Conservation (phyloP, 345 rosid species). For the Microthlaspi erraticum region DNA sequence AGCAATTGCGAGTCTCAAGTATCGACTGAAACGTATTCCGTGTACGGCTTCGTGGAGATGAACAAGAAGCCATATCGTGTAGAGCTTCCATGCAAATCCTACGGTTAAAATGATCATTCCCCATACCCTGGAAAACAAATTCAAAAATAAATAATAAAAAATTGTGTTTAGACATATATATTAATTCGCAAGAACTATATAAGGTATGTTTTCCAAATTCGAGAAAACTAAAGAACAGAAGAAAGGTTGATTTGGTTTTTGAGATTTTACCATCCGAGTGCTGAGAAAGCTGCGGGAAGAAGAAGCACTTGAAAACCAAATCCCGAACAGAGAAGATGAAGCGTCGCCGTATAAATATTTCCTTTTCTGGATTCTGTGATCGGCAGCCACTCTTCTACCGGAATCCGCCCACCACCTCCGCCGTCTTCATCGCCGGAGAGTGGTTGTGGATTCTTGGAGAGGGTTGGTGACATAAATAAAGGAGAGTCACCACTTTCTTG, state of each 20-base stretch:
- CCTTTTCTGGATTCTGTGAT: conserved; percentile 92
- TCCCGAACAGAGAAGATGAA: conserved; percentile 87
- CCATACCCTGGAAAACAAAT: conserved; percentile 61
- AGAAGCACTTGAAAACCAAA: conserved; percentile 84
- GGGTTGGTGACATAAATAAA: conserved; percentile 36
- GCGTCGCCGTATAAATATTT: conserved; percentile 74
- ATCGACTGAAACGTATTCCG: conserved; percentile 74
- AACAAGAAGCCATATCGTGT: conserved; percentile 69
- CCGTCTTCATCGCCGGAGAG: conserved; percentile 33
- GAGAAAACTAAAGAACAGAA: background rate
- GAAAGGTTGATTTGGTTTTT: background rate
- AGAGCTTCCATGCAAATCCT: conserved; percentile 84
- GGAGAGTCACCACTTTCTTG: conserved; percentile 36
- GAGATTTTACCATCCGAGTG: conserved; percentile 78
- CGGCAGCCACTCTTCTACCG: conserved; percentile 70
- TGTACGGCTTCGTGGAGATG: conserved; percentile 77
- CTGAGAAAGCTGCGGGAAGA: conserved; percentile 85
- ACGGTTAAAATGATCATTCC: conserved; percentile 60
- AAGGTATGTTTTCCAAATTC: background rate
- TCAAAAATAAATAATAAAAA: background rate
- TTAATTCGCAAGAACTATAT: background rate
- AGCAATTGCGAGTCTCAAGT: conserved; percentile 58
- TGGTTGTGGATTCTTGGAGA: conserved; percentile 27
- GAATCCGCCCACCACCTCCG: conserved; percentile 25
- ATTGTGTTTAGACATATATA: background rate